Evolutionary conservation across 805 yeast species (phyloP).

Genomic region (Candida verbasci): DNA sequence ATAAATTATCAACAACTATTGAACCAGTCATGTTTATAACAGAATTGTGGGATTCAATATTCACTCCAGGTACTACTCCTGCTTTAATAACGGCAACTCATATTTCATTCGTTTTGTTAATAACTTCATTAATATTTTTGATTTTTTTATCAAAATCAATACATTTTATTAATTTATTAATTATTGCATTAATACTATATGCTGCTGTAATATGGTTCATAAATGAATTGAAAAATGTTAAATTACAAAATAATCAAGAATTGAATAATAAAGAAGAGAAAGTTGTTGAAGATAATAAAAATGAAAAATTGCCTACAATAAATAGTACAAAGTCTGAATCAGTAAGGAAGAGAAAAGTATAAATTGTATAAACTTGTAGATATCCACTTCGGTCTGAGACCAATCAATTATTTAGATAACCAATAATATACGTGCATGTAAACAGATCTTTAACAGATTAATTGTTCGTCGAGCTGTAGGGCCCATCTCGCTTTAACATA

Average conservation of each 20-base stretch:
- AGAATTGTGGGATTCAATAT: slow-evolving; percentile 86
- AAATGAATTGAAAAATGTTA: slow-evolving; percentile 51
- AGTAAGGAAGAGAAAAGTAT: slow-evolving; percentile 17
- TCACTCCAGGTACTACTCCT: slow-evolving; percentile 91
- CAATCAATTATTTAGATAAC: too few relatives aligned
- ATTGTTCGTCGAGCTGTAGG: too few relatives aligned
- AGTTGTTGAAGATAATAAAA: not conserved
- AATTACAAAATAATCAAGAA: slow-evolving; percentile 42
- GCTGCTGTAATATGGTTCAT: slow-evolving; percentile 86
- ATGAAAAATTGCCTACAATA: too few relatives aligned
- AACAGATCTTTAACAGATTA: too few relatives aligned
- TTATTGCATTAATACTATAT: slow-evolving; percentile 67
- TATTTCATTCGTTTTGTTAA: slow-evolving; percentile 64
- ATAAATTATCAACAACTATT: too few relatives aligned
- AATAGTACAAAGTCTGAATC: too few relatives aligned
- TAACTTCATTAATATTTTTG: slow-evolving; percentile 53
- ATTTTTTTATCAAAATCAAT: slow-evolving; percentile 58
- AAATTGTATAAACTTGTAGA: too few relatives aligned
- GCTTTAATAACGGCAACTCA: slow-evolving; percentile 89
- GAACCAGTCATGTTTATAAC: slow-evolving; percentile 34
- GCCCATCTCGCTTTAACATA: too few relatives aligned
- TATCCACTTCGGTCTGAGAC: too few relatives aligned
- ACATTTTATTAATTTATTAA: slow-evolving; percentile 56
- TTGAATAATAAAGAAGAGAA: slow-evolving; percentile 24
- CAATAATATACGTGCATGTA: too few relatives aligned